phyloP scores from a whole-genome alignment of 352 stramenopile genomes.

The Phytopythium helicoides region DNA sequence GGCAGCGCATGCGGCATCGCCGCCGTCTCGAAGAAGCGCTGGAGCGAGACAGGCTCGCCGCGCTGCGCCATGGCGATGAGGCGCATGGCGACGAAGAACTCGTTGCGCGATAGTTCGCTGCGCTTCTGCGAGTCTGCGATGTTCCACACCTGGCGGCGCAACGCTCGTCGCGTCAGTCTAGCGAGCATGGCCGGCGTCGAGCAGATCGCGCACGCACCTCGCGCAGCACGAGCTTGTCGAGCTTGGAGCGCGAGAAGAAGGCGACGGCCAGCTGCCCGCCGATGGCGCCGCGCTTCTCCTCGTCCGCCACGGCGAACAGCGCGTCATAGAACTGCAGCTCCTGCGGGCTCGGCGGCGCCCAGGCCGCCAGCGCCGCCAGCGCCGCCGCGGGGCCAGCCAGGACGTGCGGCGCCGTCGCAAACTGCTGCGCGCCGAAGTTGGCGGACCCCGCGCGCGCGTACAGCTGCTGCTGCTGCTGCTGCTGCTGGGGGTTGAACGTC shows the following conservation, averaged over 20 bases:
- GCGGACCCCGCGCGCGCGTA: constrained; percentile 33
- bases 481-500: constrained; percentile 35
- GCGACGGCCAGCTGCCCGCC: constrained; percentile 86
- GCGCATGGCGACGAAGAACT: constrained; percentile 87
- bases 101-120: constrained; percentile 72
- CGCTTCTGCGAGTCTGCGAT: constrained; percentile 67
- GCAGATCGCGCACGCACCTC: constrained; percentile 37
- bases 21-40: constrained; percentile 72
- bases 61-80: constrained; percentile 83
- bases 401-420: constrained; percentile 30
- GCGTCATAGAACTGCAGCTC: constrained; percentile 90
- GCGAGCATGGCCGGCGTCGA: neutral
- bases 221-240: constrained; percentile 80
- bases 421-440: constrained; percentile 26
- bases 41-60: constrained; percentile 56
- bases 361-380: constrained; percentile 23
- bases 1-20: constrained; percentile 53
- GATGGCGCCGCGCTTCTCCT: constrained; percentile 78
- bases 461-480: constrained; percentile 47
- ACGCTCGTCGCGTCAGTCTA: neutral
- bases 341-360: constrained; percentile 49
- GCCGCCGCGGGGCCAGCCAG: constrained; percentile 10
- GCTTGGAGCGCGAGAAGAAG: constrained; percentile 92
- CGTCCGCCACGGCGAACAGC: constrained; percentile 91
- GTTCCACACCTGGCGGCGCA: constrained; percentile 61